Conservation (phyloP, 108 stramenopile genomes). For the Nitzschia sp. region DNA sequence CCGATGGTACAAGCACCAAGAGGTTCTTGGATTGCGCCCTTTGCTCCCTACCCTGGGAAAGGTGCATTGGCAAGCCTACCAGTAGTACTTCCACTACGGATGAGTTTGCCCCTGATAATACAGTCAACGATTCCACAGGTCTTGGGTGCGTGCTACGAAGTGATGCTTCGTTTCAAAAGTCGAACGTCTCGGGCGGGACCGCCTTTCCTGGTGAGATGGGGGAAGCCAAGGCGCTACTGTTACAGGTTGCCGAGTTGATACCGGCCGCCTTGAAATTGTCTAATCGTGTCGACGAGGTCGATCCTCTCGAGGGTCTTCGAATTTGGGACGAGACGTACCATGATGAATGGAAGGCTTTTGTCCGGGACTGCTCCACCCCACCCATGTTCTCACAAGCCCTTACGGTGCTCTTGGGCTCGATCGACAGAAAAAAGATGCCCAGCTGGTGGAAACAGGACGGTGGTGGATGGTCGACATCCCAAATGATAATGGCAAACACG, state of each 20-base stretch:
- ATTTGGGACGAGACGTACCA: constrained; percentile 20
- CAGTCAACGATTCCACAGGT: neutral
- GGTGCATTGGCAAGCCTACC: constrained; percentile 3
- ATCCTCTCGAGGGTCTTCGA: constrained; percentile 17
- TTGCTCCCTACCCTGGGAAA: constrained; percentile 35
- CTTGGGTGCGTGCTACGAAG: constrained; percentile 19
- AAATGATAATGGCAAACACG: constrained; percentile 7
- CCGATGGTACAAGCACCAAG: neutral
- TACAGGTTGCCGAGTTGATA: constrained; percentile 23
- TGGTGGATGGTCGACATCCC: constrained; percentile 41
- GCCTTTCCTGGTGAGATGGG: constrained; percentile 11
- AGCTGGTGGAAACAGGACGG: constrained; percentile 33
- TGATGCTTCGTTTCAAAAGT: constrained; percentile 3
- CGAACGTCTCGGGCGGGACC: neutral
- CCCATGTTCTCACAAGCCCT: constrained; percentile 35
- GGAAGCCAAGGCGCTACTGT: constrained; percentile 24
- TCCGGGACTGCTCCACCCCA: neutral
- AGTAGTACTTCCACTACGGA: neutral
- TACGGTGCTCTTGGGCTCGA: constrained; percentile 18
- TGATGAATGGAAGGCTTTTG: constrained; percentile 28
- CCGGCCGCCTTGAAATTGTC: neutral
- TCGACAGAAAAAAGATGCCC: constrained; percentile 30
- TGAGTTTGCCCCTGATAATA: neutral
- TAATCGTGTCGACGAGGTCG: neutral
- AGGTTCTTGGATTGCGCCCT: constrained; percentile 13